Percentiles rank a stretch among this genome's conserved stretches.
Evolutionary conservation across 305 asterid genomes (phyloP).

Genomic region (Fraxinus dipetala): DNA sequence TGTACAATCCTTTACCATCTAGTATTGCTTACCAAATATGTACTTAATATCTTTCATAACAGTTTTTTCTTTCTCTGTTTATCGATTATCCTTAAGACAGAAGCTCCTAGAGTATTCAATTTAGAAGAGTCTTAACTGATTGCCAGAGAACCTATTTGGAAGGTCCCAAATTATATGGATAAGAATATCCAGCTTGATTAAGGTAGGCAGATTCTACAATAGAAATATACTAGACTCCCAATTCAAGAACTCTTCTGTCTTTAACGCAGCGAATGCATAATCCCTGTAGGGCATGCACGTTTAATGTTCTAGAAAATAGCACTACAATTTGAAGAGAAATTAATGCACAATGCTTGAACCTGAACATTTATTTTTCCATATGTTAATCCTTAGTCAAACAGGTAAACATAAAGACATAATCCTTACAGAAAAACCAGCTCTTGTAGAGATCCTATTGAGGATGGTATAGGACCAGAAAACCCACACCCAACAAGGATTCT

Average conservation of each 20-base stretch:
- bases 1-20: neutral
- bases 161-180: neutral
- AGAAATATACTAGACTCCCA: neutral
- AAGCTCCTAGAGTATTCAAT: neutral
- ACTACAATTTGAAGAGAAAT: neutral
- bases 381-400: neutral
- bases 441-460: conserved; percentile 60
- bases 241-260: neutral
- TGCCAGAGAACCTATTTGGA: neutral
- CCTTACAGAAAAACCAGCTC: conserved; percentile 64
- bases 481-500: conserved; percentile 74
- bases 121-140: neutral
- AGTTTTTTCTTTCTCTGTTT: neutral
- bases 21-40: neutral
- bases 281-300: neutral
- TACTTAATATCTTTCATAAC: neutral
- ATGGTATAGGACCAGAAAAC: conserved; percentile 64
- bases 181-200: neutral
- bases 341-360: neutral
- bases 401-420: neutral
- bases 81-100: neutral
- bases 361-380: neutral
- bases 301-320: neutral
- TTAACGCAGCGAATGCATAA: neutral
- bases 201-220: neutral